Evolutionary conservation across 2,329 filamentous ascomycete species (phyloP).

Genomic region (Calonectria honghensis): DNA sequence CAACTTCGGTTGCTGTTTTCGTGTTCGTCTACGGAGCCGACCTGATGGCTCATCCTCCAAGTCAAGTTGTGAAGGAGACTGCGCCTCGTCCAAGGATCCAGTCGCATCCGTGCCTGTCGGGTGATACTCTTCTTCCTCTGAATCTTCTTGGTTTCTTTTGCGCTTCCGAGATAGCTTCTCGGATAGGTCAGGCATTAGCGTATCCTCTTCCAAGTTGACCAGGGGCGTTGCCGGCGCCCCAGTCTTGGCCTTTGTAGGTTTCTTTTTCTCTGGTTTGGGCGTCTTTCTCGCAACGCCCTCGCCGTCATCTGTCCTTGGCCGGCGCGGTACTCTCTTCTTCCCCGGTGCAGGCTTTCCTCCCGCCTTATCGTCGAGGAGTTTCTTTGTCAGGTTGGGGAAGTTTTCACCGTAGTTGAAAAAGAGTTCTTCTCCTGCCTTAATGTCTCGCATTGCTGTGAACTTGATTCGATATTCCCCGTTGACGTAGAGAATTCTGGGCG

Average conservation of each 20-base stretch:
- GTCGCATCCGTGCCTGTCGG: conserved; percentile 51
- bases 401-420: conserved; percentile 88
- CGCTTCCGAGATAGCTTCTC: conserved; percentile 53
- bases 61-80: conserved; percentile 47
- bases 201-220: conserved; percentile 45
- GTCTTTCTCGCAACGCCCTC: conserved; percentile 52
- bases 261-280: conserved; percentile 54
- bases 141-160: conserved; percentile 55
- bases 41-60: conserved; percentile 54
- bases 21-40: conserved; percentile 55
- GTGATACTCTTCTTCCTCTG: conserved; percentile 57
- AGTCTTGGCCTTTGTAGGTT: conserved; percentile 45
- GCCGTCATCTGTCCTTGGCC: conserved; percentile 45
- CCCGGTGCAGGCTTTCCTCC: conserved; percentile 54
- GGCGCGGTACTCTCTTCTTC: conserved; percentile 54
- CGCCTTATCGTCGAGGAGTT: conserved; percentile 63
- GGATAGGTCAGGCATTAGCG: conserved; percentile 40
- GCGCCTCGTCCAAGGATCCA: conserved; percentile 48
- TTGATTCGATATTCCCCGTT: conserved; percentile 86
- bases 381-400: conserved; percentile 76
- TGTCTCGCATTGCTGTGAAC: conserved; percentile 80
- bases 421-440: conserved; percentile 83
- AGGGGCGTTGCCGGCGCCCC: conserved; percentile 35
- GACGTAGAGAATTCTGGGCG: conserved; percentile 80
- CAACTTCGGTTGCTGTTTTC: conserved; percentile 41